Conservation (phyloP, 2,329 filamentous ascomycete genomes). For the Sporothrix schenckii region DNA sequence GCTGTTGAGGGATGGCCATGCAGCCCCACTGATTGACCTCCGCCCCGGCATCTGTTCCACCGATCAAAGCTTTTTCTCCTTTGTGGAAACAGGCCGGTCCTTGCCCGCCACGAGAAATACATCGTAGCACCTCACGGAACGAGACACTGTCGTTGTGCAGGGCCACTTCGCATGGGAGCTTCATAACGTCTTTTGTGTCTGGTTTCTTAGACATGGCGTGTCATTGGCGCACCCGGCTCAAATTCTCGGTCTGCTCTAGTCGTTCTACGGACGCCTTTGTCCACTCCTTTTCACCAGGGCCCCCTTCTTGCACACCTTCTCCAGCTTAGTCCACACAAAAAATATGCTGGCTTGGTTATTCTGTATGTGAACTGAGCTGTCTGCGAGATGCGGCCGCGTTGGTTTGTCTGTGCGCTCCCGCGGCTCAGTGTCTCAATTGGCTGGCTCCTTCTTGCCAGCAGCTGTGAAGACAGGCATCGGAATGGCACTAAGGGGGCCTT, state of each 20-base stretch:
- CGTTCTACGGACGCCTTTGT: not conserved
- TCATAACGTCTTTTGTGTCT: not conserved
- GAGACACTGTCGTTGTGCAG: not conserved
- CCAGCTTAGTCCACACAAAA: not conserved
- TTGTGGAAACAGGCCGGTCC: constrained; percentile 22
- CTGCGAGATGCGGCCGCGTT: not conserved
- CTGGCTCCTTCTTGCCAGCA: constrained; percentile 7
- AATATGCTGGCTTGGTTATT: not conserved
- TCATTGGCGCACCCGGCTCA: not conserved
- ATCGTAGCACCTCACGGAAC: not conserved
- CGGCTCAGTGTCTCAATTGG: not conserved
- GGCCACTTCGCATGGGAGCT: not conserved
- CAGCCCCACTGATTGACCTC: constrained; percentile 11
- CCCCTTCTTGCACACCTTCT: not conserved
- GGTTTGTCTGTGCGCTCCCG: constrained; percentile 17
- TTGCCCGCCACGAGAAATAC: constrained; percentile 17
- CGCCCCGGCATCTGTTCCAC: not conserved
- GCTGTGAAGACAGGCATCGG: not conserved
- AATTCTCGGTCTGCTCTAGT: not conserved
- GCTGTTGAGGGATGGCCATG: constrained; percentile 19
- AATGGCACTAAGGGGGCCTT: not conserved
- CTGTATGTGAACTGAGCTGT: not conserved
- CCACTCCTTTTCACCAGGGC: too few relatives aligned
- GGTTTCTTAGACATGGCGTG: not conserved
- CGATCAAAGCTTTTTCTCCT: not conserved